Evolutionary conservation across 2,329 filamentous ascomycete species (phyloP).

Genomic region (Fusarium sp.): DNA sequence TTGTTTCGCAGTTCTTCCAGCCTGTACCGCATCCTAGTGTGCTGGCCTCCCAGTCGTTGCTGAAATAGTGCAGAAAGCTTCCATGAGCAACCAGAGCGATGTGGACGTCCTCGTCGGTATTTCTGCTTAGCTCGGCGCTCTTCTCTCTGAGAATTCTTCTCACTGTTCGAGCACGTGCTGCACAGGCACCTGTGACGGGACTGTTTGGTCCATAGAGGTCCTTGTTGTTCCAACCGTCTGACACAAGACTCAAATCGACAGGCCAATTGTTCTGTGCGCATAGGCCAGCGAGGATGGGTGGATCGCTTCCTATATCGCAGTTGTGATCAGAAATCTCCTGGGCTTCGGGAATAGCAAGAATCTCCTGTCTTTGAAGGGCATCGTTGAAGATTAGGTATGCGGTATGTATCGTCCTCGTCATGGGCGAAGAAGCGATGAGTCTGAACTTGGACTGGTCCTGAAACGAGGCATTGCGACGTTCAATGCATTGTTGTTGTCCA

Average conservation of each 20-base stretch:
- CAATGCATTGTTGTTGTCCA: conserved; percentile 27
- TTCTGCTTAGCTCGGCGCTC: conserved; percentile 2
- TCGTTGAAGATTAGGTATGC: conserved; percentile 20
- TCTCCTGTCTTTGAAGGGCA: conserved; percentile 16
- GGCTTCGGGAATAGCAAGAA: conserved; percentile 33
- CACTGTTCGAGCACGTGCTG: conserved; percentile 22
- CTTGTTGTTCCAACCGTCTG: conserved; percentile 24
- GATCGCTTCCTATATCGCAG: conserved; percentile 26
- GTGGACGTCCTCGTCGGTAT: conserved; percentile 20
- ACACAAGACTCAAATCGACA: conserved; percentile 27
- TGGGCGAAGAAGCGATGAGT: conserved; percentile 28
- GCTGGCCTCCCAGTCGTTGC: conserved; percentile 36
- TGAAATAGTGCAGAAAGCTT: conserved; percentile 35
- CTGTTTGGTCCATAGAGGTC: conserved; percentile 31
- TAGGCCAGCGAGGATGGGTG: background rate
- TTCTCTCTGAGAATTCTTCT: conserved; percentile 29
- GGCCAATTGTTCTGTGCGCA: conserved; percentile 20
- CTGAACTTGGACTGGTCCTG: conserved; percentile 32
- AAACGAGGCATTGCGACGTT: conserved; percentile 30
- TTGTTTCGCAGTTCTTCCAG: conserved; percentile 35
- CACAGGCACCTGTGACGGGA: conserved; percentile 24
- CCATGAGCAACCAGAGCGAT: conserved; percentile 34
- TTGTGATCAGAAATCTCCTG: conserved; percentile 35
- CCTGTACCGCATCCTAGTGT: conserved; percentile 15
- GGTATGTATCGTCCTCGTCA: conserved; percentile 31